phyloP scores from a whole-genome alignment of 192 early-diverging fungal genomes.

The Neocallimastix lanati region DNA sequence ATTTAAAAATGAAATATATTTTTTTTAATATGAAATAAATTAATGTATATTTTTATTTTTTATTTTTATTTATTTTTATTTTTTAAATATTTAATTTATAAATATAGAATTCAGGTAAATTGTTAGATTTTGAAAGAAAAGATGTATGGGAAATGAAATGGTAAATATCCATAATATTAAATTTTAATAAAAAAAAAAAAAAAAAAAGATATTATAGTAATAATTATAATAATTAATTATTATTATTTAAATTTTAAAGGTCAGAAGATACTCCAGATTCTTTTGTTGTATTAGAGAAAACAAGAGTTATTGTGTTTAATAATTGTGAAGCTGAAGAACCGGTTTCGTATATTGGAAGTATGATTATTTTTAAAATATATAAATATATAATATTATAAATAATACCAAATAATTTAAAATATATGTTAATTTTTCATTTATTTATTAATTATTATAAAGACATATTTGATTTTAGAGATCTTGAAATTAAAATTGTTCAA shows the following conservation, averaged over 20 bases:
- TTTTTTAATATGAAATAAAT: no score
- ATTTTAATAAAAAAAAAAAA: neutral
- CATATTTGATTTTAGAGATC: constrained; percentile 26
- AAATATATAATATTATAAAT: no score
- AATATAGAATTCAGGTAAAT: neutral
- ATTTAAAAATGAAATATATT: no score
- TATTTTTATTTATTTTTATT: no score
- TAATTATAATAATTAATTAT: constrained; percentile 1
- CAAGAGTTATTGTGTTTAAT: constrained; percentile 32
- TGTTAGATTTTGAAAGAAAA: constrained; percentile 31
- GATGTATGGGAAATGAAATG: constrained; percentile 41
- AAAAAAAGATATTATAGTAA: neutral
- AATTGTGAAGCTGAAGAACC: constrained; percentile 35
- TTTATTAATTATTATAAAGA: constrained; percentile 16
- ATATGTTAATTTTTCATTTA: no score
- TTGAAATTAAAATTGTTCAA: constrained; percentile 25
- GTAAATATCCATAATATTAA: constrained; percentile 3
- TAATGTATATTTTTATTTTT: no score
- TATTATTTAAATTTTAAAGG: no score
- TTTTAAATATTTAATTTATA: neutral
- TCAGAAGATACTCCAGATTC: constrained; percentile 30
- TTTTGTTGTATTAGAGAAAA: constrained; percentile 39
- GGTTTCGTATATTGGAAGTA: constrained; percentile 28
- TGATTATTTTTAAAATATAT: neutral
- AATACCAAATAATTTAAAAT: no score